These are phyloP conservation scores for Nannochloropsis salina DNA, from an alignment of 108 stramenopile species.

Conservation along the genomic window DNA sequence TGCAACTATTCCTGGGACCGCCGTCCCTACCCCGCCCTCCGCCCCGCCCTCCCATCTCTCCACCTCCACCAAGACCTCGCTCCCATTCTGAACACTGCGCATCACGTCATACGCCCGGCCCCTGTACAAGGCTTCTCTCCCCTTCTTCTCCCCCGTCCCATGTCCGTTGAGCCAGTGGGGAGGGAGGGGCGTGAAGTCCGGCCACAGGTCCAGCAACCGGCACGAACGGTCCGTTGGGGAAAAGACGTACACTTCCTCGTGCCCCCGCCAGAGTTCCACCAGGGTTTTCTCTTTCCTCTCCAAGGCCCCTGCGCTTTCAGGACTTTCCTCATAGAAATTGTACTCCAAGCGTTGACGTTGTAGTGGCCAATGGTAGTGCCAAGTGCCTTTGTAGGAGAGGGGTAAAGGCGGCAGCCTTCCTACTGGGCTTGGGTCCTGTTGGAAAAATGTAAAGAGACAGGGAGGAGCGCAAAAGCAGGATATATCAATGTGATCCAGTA, in stretches of 20 bases:
- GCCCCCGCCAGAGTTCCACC: not conserved
- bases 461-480: not conserved
- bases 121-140: not conserved
- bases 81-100: too few relatives aligned
- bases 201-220: too few relatives aligned
- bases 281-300: not conserved
- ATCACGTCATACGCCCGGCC: too few relatives aligned
- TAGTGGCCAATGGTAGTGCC: too few relatives aligned
- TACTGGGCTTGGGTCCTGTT: not conserved
- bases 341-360: not conserved
- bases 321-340: not conserved
- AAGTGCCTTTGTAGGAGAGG: too few relatives aligned
- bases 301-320: not conserved
- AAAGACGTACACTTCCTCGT: not conserved
- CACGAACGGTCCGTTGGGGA: not conserved
- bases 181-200: not conserved
- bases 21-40: too few relatives aligned
- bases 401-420: not conserved
- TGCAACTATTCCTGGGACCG: too few relatives aligned
- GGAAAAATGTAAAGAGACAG: not conserved
- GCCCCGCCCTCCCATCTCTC: too few relatives aligned
- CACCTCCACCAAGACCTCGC: too few relatives aligned
- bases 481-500: not conserved
- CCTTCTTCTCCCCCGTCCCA: not conserved
- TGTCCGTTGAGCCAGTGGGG: not conserved